phyloP scores from a whole-genome alignment of 441 rosid genomes.

The Raphanus hybrid region DNA sequence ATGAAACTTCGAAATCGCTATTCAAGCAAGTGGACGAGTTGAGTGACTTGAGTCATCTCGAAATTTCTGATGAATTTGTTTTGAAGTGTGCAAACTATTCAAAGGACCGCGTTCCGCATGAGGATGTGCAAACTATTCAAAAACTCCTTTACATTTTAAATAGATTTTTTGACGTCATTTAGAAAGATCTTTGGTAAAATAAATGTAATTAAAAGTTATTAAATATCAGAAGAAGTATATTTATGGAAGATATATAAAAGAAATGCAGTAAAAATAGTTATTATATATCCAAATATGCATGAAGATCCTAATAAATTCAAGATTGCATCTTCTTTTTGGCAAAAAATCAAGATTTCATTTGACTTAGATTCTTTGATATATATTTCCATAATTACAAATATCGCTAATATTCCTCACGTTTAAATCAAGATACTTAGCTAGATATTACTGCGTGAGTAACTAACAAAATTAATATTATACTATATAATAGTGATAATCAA shows the following conservation, averaged over 20 bases:
- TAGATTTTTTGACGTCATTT: too few relatives aligned
- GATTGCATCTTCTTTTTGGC: not conserved
- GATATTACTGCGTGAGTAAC: not conserved
- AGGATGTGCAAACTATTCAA: not conserved
- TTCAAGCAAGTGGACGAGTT: not conserved
- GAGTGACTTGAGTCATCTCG: not conserved
- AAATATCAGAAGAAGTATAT: too few relatives aligned
- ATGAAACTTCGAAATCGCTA: not conserved
- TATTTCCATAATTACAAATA: not conserved
- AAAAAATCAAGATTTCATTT: not conserved
- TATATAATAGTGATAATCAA: conserved; percentile 4
- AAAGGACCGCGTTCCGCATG: not conserved
- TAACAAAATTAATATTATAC: not conserved
- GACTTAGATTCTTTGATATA: conserved; percentile 1
- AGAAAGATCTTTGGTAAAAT: too few relatives aligned
- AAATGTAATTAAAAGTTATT: too few relatives aligned
- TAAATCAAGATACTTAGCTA: not conserved
- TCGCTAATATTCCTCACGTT: not conserved
- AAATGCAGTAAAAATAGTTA: too few relatives aligned
- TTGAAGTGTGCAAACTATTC: not conserved
- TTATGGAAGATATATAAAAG: too few relatives aligned
- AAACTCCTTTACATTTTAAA: not conserved
- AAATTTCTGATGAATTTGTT: not conserved
- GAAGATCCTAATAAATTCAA: conserved; percentile 18
- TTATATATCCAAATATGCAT: too few relatives aligned